Conservation (phyloP, 1,284 basidiomycete species). For the Afroboletus lepidellus region DNA sequence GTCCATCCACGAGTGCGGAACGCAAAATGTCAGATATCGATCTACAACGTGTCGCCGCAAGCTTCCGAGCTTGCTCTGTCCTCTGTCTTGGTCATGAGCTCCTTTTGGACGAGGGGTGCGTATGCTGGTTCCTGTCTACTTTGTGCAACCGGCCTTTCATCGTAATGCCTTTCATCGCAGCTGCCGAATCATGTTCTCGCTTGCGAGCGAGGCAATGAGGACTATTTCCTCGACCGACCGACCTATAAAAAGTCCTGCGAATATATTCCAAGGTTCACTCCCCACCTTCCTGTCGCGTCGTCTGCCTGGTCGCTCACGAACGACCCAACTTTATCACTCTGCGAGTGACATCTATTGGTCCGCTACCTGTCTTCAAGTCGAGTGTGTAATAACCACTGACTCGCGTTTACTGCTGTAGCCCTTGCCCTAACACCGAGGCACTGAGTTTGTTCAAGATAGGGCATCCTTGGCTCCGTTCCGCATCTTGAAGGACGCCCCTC, state of each 20-base stretch:
- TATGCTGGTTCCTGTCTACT: slow-evolving; percentile 13
- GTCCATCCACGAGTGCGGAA: slow-evolving; percentile 3
- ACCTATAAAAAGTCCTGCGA: slow-evolving; percentile 19
- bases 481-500: neutral
- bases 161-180: slow-evolving; percentile 12
- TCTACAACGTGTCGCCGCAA: slow-evolving; percentile 35
- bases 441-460: neutral
- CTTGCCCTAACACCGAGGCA: neutral
- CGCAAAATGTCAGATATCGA: slow-evolving; percentile 3
- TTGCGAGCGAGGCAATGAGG: neutral
- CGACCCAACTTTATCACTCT: slow-evolving; percentile 2
- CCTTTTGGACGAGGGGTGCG: neutral
- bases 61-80: slow-evolving; percentile 38
- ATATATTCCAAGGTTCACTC: neutral
- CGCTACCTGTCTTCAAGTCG: neutral
- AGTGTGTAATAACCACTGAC: neutral
- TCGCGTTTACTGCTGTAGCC: neutral
- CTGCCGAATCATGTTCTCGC: slow-evolving; percentile 6
- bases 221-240: neutral
- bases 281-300: slow-evolving; percentile 4
- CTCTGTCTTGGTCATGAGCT: slow-evolving; percentile 36
- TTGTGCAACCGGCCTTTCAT: slow-evolving; percentile 24
- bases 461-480: neutral
- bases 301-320: slow-evolving; percentile 12
- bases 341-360: slow-evolving; percentile 10